These are phyloP conservation scores for Saussurea involucrata DNA, from an alignment of 129 eudicot genomes.

Conservation along the genomic window DNA sequence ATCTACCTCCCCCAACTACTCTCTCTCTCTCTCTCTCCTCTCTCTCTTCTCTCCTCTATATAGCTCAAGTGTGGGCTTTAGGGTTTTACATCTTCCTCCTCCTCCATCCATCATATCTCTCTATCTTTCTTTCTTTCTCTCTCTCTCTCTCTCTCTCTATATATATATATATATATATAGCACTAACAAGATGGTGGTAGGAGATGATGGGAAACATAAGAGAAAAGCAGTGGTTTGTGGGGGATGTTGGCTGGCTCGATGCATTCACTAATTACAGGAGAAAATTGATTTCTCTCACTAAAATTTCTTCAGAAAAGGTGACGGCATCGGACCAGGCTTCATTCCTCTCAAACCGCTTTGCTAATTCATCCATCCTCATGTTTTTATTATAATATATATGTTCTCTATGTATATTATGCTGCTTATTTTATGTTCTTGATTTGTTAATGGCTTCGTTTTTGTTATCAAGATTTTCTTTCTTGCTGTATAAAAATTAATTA, in stretches of 20 bases:
- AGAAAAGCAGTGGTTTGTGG: conserved; percentile 26
- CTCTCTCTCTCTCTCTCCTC: conserved; percentile 25
- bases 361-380: not conserved
- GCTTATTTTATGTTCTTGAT: not conserved
- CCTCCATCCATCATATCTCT: not conserved
- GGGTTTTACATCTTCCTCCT: conserved; percentile 18
- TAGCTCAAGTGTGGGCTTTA: conserved; percentile 11
- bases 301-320: conserved; percentile 11
- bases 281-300: not conserved
- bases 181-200: not conserved
- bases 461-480: conserved; percentile 12
- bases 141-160: not conserved
- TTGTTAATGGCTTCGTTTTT: not conserved
- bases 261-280: conserved; percentile 23
- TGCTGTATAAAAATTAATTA: not conserved
- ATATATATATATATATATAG: not conserved
- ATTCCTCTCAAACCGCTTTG: conserved; percentile 83
- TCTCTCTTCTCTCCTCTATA: conserved; percentile 24
- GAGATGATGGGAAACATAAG: not conserved
- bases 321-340: conserved; percentile 99
- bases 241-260: conserved; percentile 46
- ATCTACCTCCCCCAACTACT: conserved; percentile 32
- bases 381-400: not conserved
- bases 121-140: not conserved
- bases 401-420: not conserved